Conservation (phyloP, 2,329 filamentous ascomycete species). For the Ophiocordyceps camponoti-leonardi region DNA sequence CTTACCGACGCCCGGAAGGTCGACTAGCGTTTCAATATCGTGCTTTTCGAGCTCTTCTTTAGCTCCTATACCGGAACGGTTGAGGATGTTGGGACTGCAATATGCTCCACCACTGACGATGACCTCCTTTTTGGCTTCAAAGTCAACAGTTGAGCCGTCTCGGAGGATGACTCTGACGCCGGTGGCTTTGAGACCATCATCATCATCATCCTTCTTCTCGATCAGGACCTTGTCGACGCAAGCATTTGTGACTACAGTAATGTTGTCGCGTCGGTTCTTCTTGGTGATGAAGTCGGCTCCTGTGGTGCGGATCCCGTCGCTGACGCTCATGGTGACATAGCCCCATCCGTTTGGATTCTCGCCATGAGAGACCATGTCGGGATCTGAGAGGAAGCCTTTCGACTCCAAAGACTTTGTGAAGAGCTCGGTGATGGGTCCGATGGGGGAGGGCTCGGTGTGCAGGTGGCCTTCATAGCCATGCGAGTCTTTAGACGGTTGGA, state of each 20-base stretch:
- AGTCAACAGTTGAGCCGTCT: neutral
- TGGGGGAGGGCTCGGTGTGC: conserved; percentile 37
- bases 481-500: conserved; percentile 25
- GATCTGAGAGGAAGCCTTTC: conserved; percentile 33
- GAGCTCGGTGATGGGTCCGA: conserved; percentile 39
- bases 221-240: conserved; percentile 35
- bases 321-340: conserved; percentile 33
- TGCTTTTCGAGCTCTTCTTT: conserved; percentile 22
- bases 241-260: conserved; percentile 28
- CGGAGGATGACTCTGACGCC: conserved; percentile 23
- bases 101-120: conserved; percentile 29
- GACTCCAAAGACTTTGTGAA: conserved; percentile 36
- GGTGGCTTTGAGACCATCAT: conserved; percentile 20
- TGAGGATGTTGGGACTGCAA: conserved; percentile 31
- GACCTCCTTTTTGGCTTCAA: conserved; percentile 16
- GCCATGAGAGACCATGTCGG: conserved; percentile 39
- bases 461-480: conserved; percentile 36
- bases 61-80: conserved; percentile 33
- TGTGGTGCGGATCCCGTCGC: conserved; percentile 32
- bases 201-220: conserved; percentile 14
- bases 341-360: conserved; percentile 36
- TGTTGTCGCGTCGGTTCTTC: conserved; percentile 20
- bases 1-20: conserved; percentile 30
- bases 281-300: conserved; percentile 33
- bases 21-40: conserved; percentile 21